These are phyloP conservation scores for Aegilops umbellulata DNA, from an alignment of 176 grass and related monocot genomes.

Conservation along the genomic window DNA sequence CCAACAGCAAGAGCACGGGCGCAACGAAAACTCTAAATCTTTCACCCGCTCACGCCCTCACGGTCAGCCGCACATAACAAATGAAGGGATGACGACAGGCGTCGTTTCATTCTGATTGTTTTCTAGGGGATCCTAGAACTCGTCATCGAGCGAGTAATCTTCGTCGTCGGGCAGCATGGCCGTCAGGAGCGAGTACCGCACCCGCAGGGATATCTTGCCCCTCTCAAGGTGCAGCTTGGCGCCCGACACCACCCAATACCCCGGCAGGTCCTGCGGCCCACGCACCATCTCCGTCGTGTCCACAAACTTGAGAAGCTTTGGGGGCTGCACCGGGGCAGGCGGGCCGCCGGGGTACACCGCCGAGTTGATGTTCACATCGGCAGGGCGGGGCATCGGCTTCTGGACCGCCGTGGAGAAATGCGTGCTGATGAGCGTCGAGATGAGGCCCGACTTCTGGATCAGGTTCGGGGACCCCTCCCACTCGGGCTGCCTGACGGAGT, in stretches of 20 bases:
- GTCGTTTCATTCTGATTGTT: neutral
- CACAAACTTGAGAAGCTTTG: slow-evolving; percentile 82
- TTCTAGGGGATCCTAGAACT: slow-evolving; percentile 23
- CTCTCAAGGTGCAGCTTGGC: slow-evolving; percentile 88
- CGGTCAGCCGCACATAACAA: slow-evolving; percentile 11
- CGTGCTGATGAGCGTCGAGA: slow-evolving; percentile 92
- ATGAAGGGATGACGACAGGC: neutral
- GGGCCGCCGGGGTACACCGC: slow-evolving; percentile 89
- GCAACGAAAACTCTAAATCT: neutral
- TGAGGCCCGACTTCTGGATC: slow-evolving; percentile 85
- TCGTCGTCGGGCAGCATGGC: slow-evolving; percentile 70
- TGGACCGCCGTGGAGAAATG: slow-evolving; percentile 81
- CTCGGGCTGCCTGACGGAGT: slow-evolving; percentile 47
- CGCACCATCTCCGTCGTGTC: slow-evolving; percentile 83
- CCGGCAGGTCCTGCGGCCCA: slow-evolving; percentile 80
- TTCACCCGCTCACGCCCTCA: neutral
- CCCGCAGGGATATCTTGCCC: slow-evolving; percentile 80
- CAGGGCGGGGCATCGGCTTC: slow-evolving; percentile 57
- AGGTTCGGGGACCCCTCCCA: slow-evolving; percentile 93
- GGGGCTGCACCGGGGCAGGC: slow-evolving; percentile 70
- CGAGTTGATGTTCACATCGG: slow-evolving; percentile 89
- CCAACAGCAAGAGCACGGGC: neutral
- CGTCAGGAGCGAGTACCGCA: slow-evolving; percentile 77
- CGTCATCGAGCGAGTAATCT: slow-evolving; percentile 41
- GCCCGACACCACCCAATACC: slow-evolving; percentile 93